Percentiles rank a stretch among this genome's conserved stretches.
phyloP scores from a whole-genome alignment of 192 early-diverging fungal species.

The Funneliformis geosporum region DNA sequence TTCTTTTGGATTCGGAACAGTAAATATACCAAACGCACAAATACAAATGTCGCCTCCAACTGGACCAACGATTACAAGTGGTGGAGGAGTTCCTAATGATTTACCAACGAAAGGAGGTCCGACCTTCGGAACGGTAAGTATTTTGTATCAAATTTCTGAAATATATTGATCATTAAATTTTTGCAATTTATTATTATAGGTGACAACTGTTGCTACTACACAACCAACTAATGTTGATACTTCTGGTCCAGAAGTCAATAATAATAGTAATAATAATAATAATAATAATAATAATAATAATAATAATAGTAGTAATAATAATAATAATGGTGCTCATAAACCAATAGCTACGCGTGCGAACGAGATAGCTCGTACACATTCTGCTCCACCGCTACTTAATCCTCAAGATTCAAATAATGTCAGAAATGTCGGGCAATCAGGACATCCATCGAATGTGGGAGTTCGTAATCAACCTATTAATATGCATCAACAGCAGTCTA shows the following conservation, averaged over 20 bases:
- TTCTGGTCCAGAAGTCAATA: background rate
- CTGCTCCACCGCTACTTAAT: slow-evolving; percentile 12
- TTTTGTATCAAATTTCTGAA: background rate
- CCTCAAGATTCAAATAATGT: slow-evolving; percentile 20
- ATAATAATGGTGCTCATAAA: background rate
- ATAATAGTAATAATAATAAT: background rate
- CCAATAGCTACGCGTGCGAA: background rate
- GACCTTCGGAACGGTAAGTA: slow-evolving; percentile 16
- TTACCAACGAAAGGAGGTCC: background rate
- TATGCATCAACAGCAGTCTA: slow-evolving; percentile 10
- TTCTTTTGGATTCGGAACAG: slow-evolving; percentile 29
- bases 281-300: background rate
- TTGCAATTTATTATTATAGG: background rate
- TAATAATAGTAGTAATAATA: background rate
- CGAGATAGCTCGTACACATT: slow-evolving; percentile 27
- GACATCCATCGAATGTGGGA: background rate
- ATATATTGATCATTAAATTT: background rate
- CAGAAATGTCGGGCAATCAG: background rate
- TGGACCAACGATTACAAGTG: background rate
- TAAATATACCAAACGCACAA: background rate
- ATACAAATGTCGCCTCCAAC: background rate
- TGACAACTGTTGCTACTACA: background rate
- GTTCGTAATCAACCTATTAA: slow-evolving; percentile 1
- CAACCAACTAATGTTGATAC: background rate
- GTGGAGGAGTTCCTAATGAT: background rate